Base-by-base conservation (phyloP, 2,329 filamentous ascomycete genomes). In the Fusarium nanum region DNA sequence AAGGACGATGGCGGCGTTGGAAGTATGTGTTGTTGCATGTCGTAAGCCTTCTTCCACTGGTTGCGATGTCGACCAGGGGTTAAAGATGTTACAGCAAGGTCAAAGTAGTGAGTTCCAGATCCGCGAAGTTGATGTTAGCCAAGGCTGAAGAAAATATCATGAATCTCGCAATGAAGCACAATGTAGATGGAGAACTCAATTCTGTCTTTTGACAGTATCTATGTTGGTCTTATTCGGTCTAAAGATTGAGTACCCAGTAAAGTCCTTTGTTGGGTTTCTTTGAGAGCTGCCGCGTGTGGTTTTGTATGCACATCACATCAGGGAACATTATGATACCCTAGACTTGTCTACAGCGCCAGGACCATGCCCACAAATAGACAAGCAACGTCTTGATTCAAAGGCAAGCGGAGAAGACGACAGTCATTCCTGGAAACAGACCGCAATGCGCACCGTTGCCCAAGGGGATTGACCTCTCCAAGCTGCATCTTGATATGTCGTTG, bases 1-100 rank as follows among this genome's bases (percentile, higher is more conserved):
- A 62, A 64, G 50, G 82, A 83, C 22, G 81, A 81, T 56, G 82
- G 81, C 61, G 86, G 85, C 23, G 85, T 86, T 45, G 81, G 82
- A 37, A 83, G 80, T 46, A 78, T 75, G 56, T 75, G 76, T 56
- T 76, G 79, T 64, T 78, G 80, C 83, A 85, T 79, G 27, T 71
- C 67, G 58, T 47, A 52, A 40, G 45, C 48, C 48, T 34, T 47
- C 28, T 41, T 47, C 45, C 22, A 44, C 50, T 42, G 58, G 58
- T 45, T 67, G 30, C 22, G 32, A 32, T 44, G 41, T 53, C 14
- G 23, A 23, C 46, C 34, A 32, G 52, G 52, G 27, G 16, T 40
- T 28, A 10, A 30, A 55, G n/a, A 40, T 25, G n/a, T 34, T 41
- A 50, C 9, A 25, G 27, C 20, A 55, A 46, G 45, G 22, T 18